Evolutionary conservation across 495 filamentous ascomycete genomes (phyloP).

Genomic region (Polyplosphaeria fusca): DNA sequence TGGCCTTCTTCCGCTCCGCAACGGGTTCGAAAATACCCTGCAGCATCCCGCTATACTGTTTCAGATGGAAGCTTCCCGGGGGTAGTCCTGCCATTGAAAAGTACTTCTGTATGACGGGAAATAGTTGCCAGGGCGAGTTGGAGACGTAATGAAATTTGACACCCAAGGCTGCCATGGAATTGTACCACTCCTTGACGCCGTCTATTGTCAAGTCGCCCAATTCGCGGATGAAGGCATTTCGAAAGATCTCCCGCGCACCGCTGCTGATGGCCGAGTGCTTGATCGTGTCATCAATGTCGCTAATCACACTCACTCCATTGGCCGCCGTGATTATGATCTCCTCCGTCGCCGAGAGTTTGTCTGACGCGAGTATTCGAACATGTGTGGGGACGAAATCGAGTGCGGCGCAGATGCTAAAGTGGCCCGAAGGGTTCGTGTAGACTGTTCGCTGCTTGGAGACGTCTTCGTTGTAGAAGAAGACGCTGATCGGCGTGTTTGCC

Average conservation of each 20-base stretch:
- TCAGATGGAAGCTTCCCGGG: constrained; percentile 85
- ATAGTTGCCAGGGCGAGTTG: constrained; percentile 95
- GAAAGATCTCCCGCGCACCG: constrained; percentile 89
- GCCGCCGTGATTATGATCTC: constrained; percentile 72
- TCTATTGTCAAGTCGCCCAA: constrained; percentile 74
- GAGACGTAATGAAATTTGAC: constrained; percentile 89
- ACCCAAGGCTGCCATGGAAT: constrained; percentile 66
- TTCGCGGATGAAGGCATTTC: constrained; percentile 90
- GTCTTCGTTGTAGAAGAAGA: constrained; percentile 87
- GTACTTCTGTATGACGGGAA: constrained; percentile 77
- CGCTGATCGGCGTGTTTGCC: constrained; percentile 67
- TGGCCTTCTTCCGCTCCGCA: constrained; percentile 85
- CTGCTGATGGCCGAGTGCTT: constrained; percentile 87
- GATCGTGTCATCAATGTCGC: constrained; percentile 96
- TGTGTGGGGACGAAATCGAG: constrained; percentile 89
- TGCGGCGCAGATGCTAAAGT: constrained; percentile 73
- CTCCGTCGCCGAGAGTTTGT: constrained; percentile 75
- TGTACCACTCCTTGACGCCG: constrained; percentile 89
- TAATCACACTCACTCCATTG: constrained; percentile 86
- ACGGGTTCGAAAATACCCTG: constrained; percentile 98
- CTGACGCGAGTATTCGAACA: constrained; percentile 79
- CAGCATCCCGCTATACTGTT: constrained; percentile 91
- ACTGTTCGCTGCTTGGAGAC: constrained; percentile 75
- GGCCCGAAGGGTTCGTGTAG: constrained; percentile 77
- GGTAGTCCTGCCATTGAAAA: constrained; percentile 79